Conservation (phyloP, 345 rosid species). For the Stellera chamaejasme region DNA sequence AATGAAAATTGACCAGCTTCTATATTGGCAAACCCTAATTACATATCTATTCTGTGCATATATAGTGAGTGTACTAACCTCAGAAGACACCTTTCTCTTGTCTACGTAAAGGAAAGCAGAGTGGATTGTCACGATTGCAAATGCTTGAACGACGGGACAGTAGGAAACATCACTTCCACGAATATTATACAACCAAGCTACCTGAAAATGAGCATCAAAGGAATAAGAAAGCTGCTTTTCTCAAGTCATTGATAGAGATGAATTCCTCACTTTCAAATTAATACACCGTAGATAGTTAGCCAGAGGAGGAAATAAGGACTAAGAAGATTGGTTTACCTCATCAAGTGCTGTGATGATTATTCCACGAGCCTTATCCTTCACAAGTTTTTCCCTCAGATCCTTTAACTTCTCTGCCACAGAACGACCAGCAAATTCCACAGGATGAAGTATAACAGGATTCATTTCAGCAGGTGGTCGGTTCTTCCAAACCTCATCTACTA, state of each 20-base stretch:
- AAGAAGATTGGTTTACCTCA: conserved; percentile 45
- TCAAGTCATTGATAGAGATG: no score
- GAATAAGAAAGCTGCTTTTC: no score
- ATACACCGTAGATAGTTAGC: not conserved
- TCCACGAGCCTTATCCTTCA: conserved; percentile 45
- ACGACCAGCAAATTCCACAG: conserved; percentile 60
- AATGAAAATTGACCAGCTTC: no score
- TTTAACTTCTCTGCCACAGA: conserved; percentile 54
- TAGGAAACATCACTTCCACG: conserved; percentile 90
- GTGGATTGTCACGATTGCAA: conserved; percentile 60
- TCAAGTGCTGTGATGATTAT: conserved; percentile 76
- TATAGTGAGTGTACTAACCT: conserved; percentile 31
- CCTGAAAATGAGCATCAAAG: conserved; percentile 40
- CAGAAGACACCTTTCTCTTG: conserved; percentile 59
- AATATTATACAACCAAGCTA: conserved; percentile 95
- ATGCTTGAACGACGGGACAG: conserved; percentile 92
- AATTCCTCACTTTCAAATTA: conserved; percentile 1
- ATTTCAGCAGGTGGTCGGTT: conserved; percentile 54
- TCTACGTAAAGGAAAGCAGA: conserved; percentile 78
- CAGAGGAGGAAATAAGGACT: not conserved
- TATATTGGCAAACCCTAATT: conserved; percentile 1
- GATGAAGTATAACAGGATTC: conserved; percentile 56
- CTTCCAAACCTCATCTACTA: conserved; percentile 85
- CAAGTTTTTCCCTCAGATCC: conserved; percentile 57
- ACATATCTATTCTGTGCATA: not conserved